These are phyloP conservation scores for Schizochytrium sp. DNA, from an alignment of 108 stramenopile species.

Conservation along the genomic window DNA sequence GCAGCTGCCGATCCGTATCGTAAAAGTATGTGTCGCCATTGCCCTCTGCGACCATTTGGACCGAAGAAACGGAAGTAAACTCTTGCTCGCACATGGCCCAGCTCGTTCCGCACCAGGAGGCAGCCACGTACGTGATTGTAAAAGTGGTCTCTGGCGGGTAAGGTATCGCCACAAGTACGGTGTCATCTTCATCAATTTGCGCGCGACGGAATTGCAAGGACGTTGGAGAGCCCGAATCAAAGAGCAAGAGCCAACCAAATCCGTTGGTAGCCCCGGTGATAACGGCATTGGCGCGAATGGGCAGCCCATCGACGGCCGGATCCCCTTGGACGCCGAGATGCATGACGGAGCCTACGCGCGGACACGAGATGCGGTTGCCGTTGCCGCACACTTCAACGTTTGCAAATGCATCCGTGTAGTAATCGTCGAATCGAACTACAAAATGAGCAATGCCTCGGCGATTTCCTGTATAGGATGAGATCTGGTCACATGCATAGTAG, in stretches of 20 bases:
- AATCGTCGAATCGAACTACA: neutral
- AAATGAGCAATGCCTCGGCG: neutral
- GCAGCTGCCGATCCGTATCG: neutral
- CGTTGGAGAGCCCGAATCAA: neutral
- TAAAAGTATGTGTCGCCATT: neutral
- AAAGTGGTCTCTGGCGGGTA: neutral
- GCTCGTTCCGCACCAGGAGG: neutral
- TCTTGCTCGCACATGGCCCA: neutral
- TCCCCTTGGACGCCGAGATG: neutral
- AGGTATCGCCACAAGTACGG: neutral
- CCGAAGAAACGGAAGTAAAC: neutral
- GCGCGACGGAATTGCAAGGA: neutral
- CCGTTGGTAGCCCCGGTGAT: neutral
- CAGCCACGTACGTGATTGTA: neutral
- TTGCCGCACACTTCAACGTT: neutral
- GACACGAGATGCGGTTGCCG: neutral
- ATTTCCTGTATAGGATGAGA: neutral
- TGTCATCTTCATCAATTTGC: neutral
- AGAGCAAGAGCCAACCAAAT: neutral
- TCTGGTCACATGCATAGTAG: neutral
- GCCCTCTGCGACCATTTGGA: neutral
- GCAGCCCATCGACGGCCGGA: neutral
- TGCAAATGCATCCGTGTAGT: neutral
- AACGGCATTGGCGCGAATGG: neutral
- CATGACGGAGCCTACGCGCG: neutral